These are phyloP conservation scores for Pseudogymnoascus sp. DNA, from an alignment of 2,329 filamentous ascomycete species.

Conservation along the genomic window DNA sequence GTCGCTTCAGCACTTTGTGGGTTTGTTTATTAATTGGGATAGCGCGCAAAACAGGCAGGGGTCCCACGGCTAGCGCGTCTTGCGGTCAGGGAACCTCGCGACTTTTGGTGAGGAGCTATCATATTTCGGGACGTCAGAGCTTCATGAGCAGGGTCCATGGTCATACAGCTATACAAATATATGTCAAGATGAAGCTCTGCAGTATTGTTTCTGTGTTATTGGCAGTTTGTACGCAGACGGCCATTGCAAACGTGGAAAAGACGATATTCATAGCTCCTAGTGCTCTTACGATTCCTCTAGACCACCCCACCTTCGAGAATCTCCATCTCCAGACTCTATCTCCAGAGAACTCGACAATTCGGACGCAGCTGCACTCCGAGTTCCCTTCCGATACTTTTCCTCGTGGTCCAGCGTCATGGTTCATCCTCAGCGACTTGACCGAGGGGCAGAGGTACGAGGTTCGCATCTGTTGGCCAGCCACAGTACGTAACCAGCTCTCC, in stretches of 20 bases:
- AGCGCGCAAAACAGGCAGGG: slow-evolving; percentile 9
- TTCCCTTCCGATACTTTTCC: slow-evolving; percentile 52
- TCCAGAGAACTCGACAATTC: slow-evolving; percentile 44
- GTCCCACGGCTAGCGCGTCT: slow-evolving; percentile 2
- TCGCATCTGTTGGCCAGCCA: slow-evolving; percentile 87
- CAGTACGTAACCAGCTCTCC: slow-evolving; percentile 42
- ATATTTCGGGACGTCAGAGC: not conserved
- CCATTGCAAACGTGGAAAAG: slow-evolving; percentile 78
- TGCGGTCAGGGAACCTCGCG: not conserved
- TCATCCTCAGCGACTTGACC: slow-evolving; percentile 62
- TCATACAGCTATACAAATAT: not conserved
- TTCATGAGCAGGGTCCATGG: not conserved
- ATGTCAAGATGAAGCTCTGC: slow-evolving; percentile 13
- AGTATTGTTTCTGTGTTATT: slow-evolving; percentile 16
- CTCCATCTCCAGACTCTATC: slow-evolving; percentile 59
- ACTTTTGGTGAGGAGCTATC: slow-evolving; percentile 4
- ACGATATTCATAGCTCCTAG: slow-evolving; percentile 72
- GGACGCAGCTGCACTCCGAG: slow-evolving; percentile 55
- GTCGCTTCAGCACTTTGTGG: slow-evolving; percentile 11
- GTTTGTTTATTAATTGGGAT: slow-evolving; percentile 12
- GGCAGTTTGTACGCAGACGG: slow-evolving; percentile 16
- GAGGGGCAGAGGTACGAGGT: slow-evolving; percentile 77
- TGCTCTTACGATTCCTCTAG: slow-evolving; percentile 44
- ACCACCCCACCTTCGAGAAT: slow-evolving; percentile 47
- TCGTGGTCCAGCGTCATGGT: slow-evolving; percentile 63